A percentile compares a stretch with the other conserved stretches of the same genome.
Evolutionary conservation across 371 early-diverging fungal genomes (phyloP).

Genomic region (Mortierella sp.): DNA sequence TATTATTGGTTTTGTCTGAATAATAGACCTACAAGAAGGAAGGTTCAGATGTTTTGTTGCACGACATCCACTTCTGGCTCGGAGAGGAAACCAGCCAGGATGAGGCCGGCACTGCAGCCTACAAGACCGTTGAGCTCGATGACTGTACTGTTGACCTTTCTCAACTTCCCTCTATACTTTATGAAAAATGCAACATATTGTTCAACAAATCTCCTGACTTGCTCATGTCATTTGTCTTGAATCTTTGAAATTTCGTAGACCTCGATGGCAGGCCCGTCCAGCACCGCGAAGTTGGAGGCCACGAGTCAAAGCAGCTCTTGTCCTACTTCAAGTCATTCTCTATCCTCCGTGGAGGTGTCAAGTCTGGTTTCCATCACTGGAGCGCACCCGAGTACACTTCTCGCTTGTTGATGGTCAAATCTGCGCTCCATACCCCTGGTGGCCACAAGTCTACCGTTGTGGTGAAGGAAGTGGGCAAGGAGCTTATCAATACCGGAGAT

Average conservation of each 20-base stretch:
- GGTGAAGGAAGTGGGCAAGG: slow-evolving; percentile 75
- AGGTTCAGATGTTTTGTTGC: slow-evolving; percentile 68
- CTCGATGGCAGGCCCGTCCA: slow-evolving; percentile 79
- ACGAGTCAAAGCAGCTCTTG: slow-evolving; percentile 75
- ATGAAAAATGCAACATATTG: too few relatives aligned
- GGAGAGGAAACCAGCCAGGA: slow-evolving; percentile 80
- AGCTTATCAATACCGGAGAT: slow-evolving; percentile 78
- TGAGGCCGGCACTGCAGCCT: slow-evolving; percentile 91
- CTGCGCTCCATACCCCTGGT: slow-evolving; percentile 24
- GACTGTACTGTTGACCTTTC: slow-evolving; percentile 66
- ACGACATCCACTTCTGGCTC: slow-evolving; percentile 91
- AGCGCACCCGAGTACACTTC: slow-evolving; percentile 68
- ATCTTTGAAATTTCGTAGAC: slow-evolving; percentile 53
- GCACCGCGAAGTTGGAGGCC: slow-evolving; percentile 83
- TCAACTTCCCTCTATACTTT: too few relatives aligned
- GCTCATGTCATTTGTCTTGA: neutral
- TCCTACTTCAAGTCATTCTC: slow-evolving; percentile 74
- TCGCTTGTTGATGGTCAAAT: slow-evolving; percentile 80
- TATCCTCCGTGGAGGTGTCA: slow-evolving; percentile 81
- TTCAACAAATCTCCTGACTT: neutral
- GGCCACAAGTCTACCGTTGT: slow-evolving; percentile 64
- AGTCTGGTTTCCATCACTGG: slow-evolving; percentile 82
- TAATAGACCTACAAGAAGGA: slow-evolving; percentile 75
- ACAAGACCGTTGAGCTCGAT: slow-evolving; percentile 91
- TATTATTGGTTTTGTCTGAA: neutral